These are phyloP conservation scores for Stagonosporopsis cucurbitacearum DNA, from an alignment of 2,329 filamentous ascomycete genomes.

Conservation along the genomic window DNA sequence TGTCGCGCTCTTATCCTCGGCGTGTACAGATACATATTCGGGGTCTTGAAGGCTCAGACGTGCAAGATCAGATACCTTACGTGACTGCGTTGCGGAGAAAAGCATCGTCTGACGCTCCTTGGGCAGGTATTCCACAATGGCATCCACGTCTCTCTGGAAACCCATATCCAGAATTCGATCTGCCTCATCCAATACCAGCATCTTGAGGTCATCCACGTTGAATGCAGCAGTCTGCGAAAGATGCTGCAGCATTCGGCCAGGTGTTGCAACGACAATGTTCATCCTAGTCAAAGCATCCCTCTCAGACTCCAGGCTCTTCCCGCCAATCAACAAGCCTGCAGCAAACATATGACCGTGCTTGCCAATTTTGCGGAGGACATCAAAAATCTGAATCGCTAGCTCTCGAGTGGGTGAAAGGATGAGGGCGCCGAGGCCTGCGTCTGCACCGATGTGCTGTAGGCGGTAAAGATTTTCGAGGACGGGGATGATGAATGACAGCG, in stretches of 20 bases:
- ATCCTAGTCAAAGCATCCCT: conserved; percentile 83
- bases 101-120: conserved; percentile 86
- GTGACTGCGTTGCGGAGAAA: conserved; percentile 96
- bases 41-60: conserved; percentile 86
- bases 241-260: conserved; percentile 93
- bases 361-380: conserved; percentile 89
- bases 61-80: conserved; percentile 89
- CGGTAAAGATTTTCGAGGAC: conserved; percentile 92
- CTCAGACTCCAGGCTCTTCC: conserved; percentile 88
- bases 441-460: conserved; percentile 84
- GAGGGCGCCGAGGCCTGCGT: conserved; percentile 85
- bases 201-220: conserved; percentile 87
- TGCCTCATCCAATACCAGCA: conserved; percentile 93
- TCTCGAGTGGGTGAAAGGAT: conserved; percentile 95
- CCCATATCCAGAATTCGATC: conserved; percentile 98
- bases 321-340: conserved; percentile 90
- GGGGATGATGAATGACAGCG: conserved; percentile 88
- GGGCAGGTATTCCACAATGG: conserved; percentile 89
- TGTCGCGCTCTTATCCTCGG: conserved; percentile 78
- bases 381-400: conserved; percentile 94
- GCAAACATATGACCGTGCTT: conserved; percentile 84
- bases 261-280: conserved; percentile 97
- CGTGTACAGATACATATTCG: conserved; percentile 94
- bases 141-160: conserved; percentile 88
- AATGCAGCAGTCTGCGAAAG: conserved; percentile 91